Evolutionary conservation across 1,139 yeast genomes (phyloP).

Genomic region (Diutina scorzettiae): DNA sequence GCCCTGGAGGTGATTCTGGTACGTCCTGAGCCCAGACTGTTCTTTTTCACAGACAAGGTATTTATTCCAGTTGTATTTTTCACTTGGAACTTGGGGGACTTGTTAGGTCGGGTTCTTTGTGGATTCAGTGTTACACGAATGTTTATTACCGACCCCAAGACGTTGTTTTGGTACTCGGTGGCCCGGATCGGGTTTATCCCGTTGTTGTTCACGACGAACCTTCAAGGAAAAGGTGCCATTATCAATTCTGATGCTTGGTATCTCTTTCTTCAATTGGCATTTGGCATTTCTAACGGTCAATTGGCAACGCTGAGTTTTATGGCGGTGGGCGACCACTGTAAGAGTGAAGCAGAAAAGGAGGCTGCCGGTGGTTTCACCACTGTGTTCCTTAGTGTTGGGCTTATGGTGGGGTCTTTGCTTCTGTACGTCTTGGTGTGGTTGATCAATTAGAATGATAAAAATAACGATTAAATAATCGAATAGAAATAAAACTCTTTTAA

Average conservation of each 20-base stretch:
- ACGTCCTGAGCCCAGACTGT: constrained; percentile 17
- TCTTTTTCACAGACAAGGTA: constrained; percentile 32
- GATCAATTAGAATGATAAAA: constrained; percentile 9
- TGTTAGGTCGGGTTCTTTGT: constrained; percentile 64
- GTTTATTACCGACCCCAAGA: constrained; percentile 26
- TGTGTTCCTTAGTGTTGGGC: constrained; percentile 60
- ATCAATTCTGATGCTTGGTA: constrained; percentile 57
- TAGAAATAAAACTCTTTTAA: too few relatives aligned
- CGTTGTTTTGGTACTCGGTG: constrained; percentile 39
- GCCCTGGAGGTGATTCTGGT: constrained; percentile 60
- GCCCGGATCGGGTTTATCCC: constrained; percentile 48
- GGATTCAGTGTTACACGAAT: constrained; percentile 31
- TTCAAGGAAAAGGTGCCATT: constrained; percentile 20
- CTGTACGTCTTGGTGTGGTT: constrained; percentile 37
- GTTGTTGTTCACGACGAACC: constrained; percentile 56
- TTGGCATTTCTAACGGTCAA: constrained; percentile 86
- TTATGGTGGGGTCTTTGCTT: constrained; percentile 64
- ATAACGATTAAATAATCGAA: too few relatives aligned
- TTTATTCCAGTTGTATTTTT: constrained; percentile 72
- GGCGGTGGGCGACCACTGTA: constrained; percentile 54
- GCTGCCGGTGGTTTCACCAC: constrained; percentile 94
- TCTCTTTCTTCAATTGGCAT: constrained; percentile 53
- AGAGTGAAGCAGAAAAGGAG: constrained; percentile 56
- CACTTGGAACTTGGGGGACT: constrained; percentile 84
- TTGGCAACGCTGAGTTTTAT: constrained; percentile 71